Base-by-base conservation (phyloP, 2,329 filamentous ascomycete species). In the Amauroascus verrucosus region DNA sequence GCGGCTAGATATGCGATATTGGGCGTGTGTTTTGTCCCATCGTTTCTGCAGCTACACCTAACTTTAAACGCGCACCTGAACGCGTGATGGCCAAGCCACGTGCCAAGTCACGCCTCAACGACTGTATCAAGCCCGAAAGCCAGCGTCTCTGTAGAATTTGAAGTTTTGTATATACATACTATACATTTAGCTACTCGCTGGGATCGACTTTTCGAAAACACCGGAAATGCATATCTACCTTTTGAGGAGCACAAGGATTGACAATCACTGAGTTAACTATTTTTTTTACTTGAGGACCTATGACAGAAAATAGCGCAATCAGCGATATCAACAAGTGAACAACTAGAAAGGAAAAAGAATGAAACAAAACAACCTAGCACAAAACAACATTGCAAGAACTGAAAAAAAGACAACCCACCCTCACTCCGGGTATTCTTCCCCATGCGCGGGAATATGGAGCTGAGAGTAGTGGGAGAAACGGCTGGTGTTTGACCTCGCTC, bases 211-310 rank as follows among this genome's bases (percentile, higher is more conserved):
- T 32, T 11, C 11, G 13, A 14, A 35, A 11, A 13, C 32, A n/a
- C n/a, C n/a, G 13, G 9, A 11, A 26, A 14, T 26, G 5, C 20
- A n/a, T 8, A 26, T 20, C 40, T 43, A 24, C 40, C 18, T 13
- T 43, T 8, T 5, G 20, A 26, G 22, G 3, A 52, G 14, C 45
- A 26, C 5, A 46, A 32, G 24, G 48, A 43, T 33, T 53, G 45
- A 53, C 33, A 43, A 52, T 43, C 45, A 48, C 51, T 53, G 44
- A 32, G 48, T 53, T 53, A 24, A 53, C 43, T 48, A 53, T 53
- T 35, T 13, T 37, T 48, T 44, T 47, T 30, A 7, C 18, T 32
- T 48, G 16, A 16, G 16, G 26, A 53, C 32, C 43, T 32, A 41
- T 45, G 43, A 41, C 7, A 45, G 48, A 48, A 48, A 20, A 53